These are phyloP conservation scores for Zanthoxylum bungeanum DNA, from an alignment of 345 rosid species.

Conservation along the genomic window DNA sequence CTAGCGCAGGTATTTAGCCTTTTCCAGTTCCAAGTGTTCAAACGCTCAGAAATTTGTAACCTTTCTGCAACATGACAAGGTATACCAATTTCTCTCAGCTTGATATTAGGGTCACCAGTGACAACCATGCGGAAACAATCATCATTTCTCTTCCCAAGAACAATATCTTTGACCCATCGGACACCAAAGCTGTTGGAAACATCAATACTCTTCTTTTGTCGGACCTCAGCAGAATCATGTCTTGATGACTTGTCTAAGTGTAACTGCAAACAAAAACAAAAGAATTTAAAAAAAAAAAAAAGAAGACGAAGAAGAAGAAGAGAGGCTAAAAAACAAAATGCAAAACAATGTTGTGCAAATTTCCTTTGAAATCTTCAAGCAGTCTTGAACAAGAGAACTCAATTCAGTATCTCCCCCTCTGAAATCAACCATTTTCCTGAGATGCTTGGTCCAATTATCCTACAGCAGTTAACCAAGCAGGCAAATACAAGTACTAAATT, in stretches of 20 bases:
- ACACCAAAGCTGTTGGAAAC: conserved; percentile 62
- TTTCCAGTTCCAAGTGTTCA: conserved; percentile 69
- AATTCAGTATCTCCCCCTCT: conserved; percentile 61
- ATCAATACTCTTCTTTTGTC: conserved; percentile 37
- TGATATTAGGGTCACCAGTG: conserved; percentile 72
- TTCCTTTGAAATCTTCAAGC: conserved; percentile 82
- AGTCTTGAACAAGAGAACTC: conserved; percentile 67
- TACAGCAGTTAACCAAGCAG: conserved; percentile 26
- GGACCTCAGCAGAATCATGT: conserved; percentile 39
- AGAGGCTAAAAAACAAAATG: background rate
- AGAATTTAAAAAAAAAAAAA: too few species aligned
- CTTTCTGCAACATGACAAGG: conserved; percentile 76
- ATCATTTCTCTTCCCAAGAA: conserved; percentile 86
- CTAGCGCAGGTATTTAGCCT: conserved; percentile 42
- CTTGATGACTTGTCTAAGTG: conserved; percentile 52
- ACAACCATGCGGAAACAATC: conserved; percentile 89
- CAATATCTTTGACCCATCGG: conserved; percentile 83
- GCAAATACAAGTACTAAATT: conserved; percentile 6
- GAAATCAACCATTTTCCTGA: conserved; percentile 69
- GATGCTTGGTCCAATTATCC: conserved; percentile 82
- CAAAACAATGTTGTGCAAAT: conserved; percentile 20
- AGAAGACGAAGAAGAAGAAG: too few species aligned
- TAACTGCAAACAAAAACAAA: conserved; percentile 42
- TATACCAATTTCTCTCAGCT: conserved; percentile 80
- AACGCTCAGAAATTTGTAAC: conserved; percentile 66